These are phyloP conservation scores for Serendipita sp. DNA, from an alignment of 768 basidiomycete species.

Conservation along the genomic window DNA sequence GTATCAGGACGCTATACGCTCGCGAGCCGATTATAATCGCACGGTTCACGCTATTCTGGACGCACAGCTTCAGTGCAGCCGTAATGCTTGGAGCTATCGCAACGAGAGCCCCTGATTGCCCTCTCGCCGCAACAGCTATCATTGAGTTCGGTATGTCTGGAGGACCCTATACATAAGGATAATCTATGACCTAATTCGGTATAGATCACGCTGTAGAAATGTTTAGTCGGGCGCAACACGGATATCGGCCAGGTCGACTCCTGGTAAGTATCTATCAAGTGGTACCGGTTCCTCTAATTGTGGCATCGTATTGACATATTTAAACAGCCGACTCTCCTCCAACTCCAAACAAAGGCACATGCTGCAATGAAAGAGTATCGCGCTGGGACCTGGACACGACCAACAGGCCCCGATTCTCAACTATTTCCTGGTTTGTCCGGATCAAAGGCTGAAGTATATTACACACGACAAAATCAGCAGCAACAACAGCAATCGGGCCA, in stretches of 20 bases:
- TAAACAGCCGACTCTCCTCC: neutral
- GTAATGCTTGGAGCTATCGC: conserved; percentile 48
- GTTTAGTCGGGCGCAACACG: neutral
- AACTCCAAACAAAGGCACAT: neutral
- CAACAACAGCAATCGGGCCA: neutral
- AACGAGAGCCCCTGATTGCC: conserved; percentile 54
- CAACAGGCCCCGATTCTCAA: neutral
- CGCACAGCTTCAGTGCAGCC: conserved; percentile 50
- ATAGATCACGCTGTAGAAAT: conserved; percentile 2
- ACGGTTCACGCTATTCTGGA: conserved; percentile 59
- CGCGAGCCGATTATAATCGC: conserved; percentile 42
- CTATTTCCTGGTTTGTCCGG: neutral
- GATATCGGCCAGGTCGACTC: conserved; percentile 2
- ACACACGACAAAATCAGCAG: neutral
- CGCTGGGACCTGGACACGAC: neutral
- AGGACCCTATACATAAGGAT: neutral
- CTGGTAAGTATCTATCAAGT: neutral
- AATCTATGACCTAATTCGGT: neutral
- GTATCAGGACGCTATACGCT: conserved; percentile 32
- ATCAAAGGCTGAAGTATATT: neutral
- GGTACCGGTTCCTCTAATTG: neutral
- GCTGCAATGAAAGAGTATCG: neutral
- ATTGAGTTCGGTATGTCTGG: conserved; percentile 35
- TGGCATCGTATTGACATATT: too few species aligned
- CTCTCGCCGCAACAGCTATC: conserved; percentile 55